A percentile compares a stretch with the other conserved stretches of the same genome.
phyloP scores from a whole-genome alignment of 2,329 filamentous ascomycete genomes.

The Xylaria sp. region DNA sequence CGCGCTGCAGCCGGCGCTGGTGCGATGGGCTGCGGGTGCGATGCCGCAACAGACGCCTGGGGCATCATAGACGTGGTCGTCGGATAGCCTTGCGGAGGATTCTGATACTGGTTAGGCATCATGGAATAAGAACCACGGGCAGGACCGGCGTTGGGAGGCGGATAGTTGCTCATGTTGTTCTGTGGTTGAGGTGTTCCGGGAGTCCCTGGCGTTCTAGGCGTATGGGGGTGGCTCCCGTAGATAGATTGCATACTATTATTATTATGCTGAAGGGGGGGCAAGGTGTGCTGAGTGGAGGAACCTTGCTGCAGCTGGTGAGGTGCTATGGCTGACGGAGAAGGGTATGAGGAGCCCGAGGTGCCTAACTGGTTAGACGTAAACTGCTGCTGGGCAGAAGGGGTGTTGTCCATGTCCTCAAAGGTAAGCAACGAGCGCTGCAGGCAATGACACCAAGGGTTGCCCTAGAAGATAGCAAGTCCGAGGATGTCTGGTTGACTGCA shows the following conservation, averaged over 20 bases:
- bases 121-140: slow-evolving; percentile 60
- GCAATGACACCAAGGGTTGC: slow-evolving; percentile 34
- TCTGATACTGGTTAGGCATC: slow-evolving; percentile 60
- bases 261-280: slow-evolving; percentile 59
- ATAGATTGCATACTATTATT: slow-evolving; percentile 56
- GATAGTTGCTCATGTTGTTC: slow-evolving; percentile 53
- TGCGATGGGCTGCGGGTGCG: slow-evolving; percentile 77
- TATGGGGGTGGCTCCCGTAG: slow-evolving; percentile 66
- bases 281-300: slow-evolving; percentile 57
- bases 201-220: slow-evolving; percentile 66
- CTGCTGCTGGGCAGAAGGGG: slow-evolving; percentile 45
- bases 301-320: slow-evolving; percentile 56
- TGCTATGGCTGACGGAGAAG: slow-evolving; percentile 57
- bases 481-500: slow-evolving; percentile 31
- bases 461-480: slow-evolving; percentile 32
- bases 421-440: slow-evolving; percentile 33
- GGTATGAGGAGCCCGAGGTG: slow-evolving; percentile 57
- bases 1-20: slow-evolving; percentile 68
- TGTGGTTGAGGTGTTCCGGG: slow-evolving; percentile 65
- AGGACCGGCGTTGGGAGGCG: slow-evolving; percentile 38
- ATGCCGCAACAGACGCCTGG: slow-evolving; percentile 68
- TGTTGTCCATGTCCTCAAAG: slow-evolving; percentile 58
- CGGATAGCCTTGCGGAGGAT: slow-evolving; percentile 60
- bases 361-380: slow-evolving; percentile 63
- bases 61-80: slow-evolving; percentile 67